Percentiles rank a stretch among this genome's conserved stretches.
These are phyloP conservation scores for Suzukiozyma palmioleophila DNA, from an alignment of 1,139 yeast species.

Conservation along the genomic window DNA sequence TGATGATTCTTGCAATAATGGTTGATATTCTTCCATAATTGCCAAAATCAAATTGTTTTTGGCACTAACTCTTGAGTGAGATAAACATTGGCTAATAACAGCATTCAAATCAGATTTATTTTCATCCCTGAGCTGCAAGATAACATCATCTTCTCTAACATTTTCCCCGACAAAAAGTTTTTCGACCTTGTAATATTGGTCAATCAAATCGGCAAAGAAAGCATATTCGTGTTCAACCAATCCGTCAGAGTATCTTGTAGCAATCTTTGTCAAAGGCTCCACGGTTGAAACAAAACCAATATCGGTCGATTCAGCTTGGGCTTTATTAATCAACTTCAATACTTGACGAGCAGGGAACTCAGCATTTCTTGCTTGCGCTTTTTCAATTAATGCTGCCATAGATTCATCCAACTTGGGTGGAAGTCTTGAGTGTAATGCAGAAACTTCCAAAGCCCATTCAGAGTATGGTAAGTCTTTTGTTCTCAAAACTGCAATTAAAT, in stretches of 20 bases:
- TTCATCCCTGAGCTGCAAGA: constrained; percentile 82
- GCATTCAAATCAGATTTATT: constrained; percentile 69
- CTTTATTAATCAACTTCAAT: constrained; percentile 56
- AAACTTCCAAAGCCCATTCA: constrained; percentile 81
- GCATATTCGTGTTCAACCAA: constrained; percentile 77
- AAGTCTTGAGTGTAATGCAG: constrained; percentile 89
- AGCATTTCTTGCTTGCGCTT: constrained; percentile 62
- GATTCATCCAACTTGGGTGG: constrained; percentile 72
- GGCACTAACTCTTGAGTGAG: constrained; percentile 91
- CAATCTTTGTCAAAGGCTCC: constrained; percentile 70
- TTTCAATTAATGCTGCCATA: constrained; percentile 60
- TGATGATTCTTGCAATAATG: constrained; percentile 63
- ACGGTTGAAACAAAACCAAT: constrained; percentile 50
- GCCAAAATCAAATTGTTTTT: constrained; percentile 88
- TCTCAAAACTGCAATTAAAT: constrained; percentile 66
- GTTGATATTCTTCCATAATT: constrained; percentile 76
- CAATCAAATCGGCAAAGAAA: constrained; percentile 65
- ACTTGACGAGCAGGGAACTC: constrained; percentile 93
- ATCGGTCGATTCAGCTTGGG: constrained; percentile 47
- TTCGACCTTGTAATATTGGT: constrained; percentile 75
- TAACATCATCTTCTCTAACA: constrained; percentile 79
- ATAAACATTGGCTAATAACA: constrained; percentile 70
- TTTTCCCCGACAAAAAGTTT: constrained; percentile 69
- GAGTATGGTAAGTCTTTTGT: constrained; percentile 85
- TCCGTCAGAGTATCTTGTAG: constrained; percentile 69